Evolutionary conservation across 1,284 basidiomycete genomes (phyloP).

Genomic region (Spongispora temasekensis): DNA sequence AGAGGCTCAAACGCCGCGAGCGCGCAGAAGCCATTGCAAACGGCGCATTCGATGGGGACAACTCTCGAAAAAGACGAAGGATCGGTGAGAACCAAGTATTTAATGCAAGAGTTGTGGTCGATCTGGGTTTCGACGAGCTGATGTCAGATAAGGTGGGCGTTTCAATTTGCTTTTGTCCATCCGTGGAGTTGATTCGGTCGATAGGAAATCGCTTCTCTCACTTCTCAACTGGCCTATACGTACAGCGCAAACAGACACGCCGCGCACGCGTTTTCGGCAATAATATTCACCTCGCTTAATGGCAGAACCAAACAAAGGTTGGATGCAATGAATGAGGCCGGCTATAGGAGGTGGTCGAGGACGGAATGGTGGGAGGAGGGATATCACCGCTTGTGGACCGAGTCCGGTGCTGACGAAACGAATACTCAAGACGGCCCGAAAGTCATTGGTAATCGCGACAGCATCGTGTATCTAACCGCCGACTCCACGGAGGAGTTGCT

Average conservation of each 20-base stretch:
- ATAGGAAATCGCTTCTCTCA: slow-evolving; percentile 88
- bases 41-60: slow-evolving; percentile 52
- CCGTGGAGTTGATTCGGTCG: slow-evolving; percentile 17
- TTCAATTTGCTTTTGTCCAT: slow-evolving; percentile 16
- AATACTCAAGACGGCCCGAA: slow-evolving; percentile 9
- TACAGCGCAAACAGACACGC: slow-evolving; percentile 86
- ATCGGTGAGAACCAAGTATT: slow-evolving; percentile 49
- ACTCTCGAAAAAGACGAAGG: slow-evolving; percentile 47
- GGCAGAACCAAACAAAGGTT: slow-evolving; percentile 71
- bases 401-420: slow-evolving; percentile 9
- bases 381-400: slow-evolving; percentile 69
- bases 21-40: slow-evolving; percentile 57
- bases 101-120: slow-evolving; percentile 79
- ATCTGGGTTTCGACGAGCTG: slow-evolving; percentile 92
- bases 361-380: slow-evolving; percentile 81
- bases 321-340: slow-evolving; percentile 65
- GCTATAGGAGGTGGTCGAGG: slow-evolving; percentile 78
- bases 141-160: slow-evolving; percentile 89
- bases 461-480: slow-evolving; percentile 91
- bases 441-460: slow-evolving; percentile 34
- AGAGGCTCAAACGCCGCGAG: slow-evolving; percentile 64
- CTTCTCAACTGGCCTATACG: slow-evolving; percentile 85
- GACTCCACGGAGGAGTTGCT: slow-evolving; percentile 87
- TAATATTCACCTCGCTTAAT: slow-evolving; percentile 81
- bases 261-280: slow-evolving; percentile 62